Evolutionary conservation across 2,329 filamentous ascomycete genomes (phyloP).

Genomic region (Arthrobotrys sinensis): DNA sequence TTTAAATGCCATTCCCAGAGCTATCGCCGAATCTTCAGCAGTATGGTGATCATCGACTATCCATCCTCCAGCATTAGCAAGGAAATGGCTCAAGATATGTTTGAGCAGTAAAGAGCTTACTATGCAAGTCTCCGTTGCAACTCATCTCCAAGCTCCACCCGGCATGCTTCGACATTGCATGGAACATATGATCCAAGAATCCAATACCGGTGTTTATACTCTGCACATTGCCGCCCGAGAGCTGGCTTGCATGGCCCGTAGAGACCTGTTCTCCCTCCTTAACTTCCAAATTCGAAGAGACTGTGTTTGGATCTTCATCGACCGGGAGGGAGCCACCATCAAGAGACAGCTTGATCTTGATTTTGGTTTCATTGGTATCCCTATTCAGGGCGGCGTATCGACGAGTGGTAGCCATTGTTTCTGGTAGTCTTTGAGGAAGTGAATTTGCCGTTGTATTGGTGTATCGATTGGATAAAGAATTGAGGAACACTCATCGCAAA

Average conservation of each 20-base stretch:
- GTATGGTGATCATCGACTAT: slow-evolving; percentile 98
- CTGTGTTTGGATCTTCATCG: slow-evolving; percentile 65
- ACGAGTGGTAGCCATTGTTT: slow-evolving; percentile 52
- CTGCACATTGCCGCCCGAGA: slow-evolving; percentile 87
- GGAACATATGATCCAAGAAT: slow-evolving; percentile 98
- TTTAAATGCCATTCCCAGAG: slow-evolving; percentile 88
- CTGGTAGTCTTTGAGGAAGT: neutral
- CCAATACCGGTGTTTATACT: slow-evolving; percentile 93
- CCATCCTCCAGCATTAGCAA: slow-evolving; percentile 3
- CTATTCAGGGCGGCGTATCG: slow-evolving; percentile 86
- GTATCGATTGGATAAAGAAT: neutral
- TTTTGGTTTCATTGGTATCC: slow-evolving; percentile 98
- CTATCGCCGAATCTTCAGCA: slow-evolving; percentile 93
- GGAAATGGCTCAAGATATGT: neutral
- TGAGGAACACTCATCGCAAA: neutral
- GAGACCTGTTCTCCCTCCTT: slow-evolving; percentile 66
- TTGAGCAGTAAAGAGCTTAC: slow-evolving; percentile 68
- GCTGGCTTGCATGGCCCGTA: slow-evolving; percentile 84
- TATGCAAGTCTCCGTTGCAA: slow-evolving; percentile 91
- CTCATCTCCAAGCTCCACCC: slow-evolving; percentile 90
- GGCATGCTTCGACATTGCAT: slow-evolving; percentile 94
- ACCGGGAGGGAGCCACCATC: slow-evolving; percentile 85
- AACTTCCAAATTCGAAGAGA: slow-evolving; percentile 30
- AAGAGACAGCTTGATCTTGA: slow-evolving; percentile 90
- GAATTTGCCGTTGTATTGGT: neutral